Percentiles rank a stretch among this genome's conserved stretches.
These are phyloP conservation scores for Apophysomyces sp. DNA, from an alignment of 371 early-diverging fungal genomes.

Conservation along the genomic window DNA sequence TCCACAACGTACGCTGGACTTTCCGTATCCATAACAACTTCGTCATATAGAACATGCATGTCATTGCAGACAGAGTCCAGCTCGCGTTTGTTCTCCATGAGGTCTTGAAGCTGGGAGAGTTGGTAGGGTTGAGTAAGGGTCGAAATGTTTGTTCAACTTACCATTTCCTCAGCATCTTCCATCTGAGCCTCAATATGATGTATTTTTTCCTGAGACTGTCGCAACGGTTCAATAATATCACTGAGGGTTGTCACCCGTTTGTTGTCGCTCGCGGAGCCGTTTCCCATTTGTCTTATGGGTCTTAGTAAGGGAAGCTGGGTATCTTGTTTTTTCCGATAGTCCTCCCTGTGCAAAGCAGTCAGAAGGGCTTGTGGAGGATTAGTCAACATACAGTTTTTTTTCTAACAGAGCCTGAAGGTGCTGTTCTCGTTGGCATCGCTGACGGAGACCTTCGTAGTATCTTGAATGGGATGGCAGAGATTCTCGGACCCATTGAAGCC, in stretches of 20 bases:
- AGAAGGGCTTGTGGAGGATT: neutral
- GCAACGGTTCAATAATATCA: slow-evolving; percentile 27
- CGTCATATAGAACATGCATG: slow-evolving; percentile 32
- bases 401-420: slow-evolving; percentile 27
- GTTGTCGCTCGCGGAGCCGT: slow-evolving; percentile 1
- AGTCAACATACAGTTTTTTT: slow-evolving; percentile 30
- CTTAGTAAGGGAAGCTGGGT: neutral
- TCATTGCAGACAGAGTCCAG: slow-evolving; percentile 31
- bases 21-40: slow-evolving; percentile 24
- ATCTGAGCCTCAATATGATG: slow-evolving; percentile 23
- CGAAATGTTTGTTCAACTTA: neutral
- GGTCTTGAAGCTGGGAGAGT: slow-evolving; percentile 24
- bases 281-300: neutral
- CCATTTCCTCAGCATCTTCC: slow-evolving; percentile 33
- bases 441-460: slow-evolving; percentile 37
- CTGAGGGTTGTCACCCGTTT: slow-evolving; percentile 8
- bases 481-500: slow-evolving; percentile 47
- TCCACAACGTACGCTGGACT: slow-evolving; percentile 24
- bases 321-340: slow-evolving; percentile 22
- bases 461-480: slow-evolving; percentile 43
- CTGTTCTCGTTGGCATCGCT: slow-evolving; percentile 29
- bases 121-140: neutral
- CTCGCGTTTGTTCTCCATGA: slow-evolving; percentile 25
- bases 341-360: slow-evolving; percentile 16
- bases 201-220: slow-evolving; percentile 26